phyloP scores from a whole-genome alignment of 2,329 filamentous ascomycete species.

The Pseudocercospora cruenta region DNA sequence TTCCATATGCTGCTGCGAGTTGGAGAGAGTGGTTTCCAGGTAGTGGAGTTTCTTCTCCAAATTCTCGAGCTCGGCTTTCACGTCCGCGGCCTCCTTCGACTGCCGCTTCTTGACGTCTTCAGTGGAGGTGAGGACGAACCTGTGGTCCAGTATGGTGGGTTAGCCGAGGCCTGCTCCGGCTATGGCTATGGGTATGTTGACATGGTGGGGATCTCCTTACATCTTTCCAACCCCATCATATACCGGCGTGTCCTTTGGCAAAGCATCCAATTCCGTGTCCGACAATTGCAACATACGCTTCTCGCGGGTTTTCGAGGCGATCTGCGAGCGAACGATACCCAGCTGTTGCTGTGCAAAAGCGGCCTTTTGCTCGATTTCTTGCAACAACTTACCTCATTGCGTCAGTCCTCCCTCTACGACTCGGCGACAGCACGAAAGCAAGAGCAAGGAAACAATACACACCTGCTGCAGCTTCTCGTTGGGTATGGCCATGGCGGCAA shows the following conservation, averaged over 20 bases:
- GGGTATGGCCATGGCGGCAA: constrained; percentile 76
- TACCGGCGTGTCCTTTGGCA: constrained; percentile 75
- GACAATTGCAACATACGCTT: constrained; percentile 87
- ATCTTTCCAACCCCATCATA: constrained; percentile 98
- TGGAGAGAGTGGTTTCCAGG: constrained; percentile 92
- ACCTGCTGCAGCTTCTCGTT: constrained; percentile 96
- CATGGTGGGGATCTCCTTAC: constrained; percentile 52
- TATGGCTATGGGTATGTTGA: constrained; percentile 8
- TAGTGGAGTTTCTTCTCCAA: constrained; percentile 89
- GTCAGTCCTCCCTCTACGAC: constrained; percentile 12
- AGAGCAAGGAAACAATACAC: constrained; percentile 26
- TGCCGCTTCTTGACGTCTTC: constrained; percentile 75
- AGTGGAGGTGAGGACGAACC: constrained; percentile 84
- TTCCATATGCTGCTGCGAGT: constrained; percentile 87
- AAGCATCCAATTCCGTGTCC: constrained; percentile 74
- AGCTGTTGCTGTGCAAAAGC: constrained; percentile 90
- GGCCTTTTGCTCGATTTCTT: constrained; percentile 92
- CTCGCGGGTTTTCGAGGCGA: constrained; percentile 83
- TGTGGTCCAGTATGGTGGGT: constrained; percentile 44
- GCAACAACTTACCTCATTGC: constrained; percentile 63
- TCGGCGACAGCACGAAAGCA: neutral
- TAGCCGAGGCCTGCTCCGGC: constrained; percentile 21
- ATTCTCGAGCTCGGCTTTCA: constrained; percentile 77
- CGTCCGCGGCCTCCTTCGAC: constrained; percentile 70
- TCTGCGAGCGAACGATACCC: constrained; percentile 79